These are phyloP conservation scores for Penicillium sclerotigenum DNA, from an alignment of 2,329 filamentous ascomycete species.

Conservation along the genomic window DNA sequence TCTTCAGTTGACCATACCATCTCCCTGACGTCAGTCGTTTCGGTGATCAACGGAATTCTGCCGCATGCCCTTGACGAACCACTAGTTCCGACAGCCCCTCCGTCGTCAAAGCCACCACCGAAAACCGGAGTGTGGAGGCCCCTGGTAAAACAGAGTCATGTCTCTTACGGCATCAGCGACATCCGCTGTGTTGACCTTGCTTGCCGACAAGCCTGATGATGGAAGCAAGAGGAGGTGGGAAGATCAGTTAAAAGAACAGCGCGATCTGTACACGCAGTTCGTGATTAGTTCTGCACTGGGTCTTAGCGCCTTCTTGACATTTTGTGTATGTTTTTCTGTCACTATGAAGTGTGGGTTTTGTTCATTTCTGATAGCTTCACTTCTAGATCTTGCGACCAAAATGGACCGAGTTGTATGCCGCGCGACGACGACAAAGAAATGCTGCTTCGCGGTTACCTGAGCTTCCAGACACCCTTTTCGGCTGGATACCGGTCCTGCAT, in stretches of 20 bases:
- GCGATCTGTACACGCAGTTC: constrained; percentile 45
- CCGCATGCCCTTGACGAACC: constrained; percentile 8
- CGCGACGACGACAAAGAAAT: constrained; percentile 72
- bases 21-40: constrained; percentile 29
- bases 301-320: constrained; percentile 44
- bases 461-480: constrained; percentile 79
- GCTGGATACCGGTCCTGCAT: constrained; percentile 88
- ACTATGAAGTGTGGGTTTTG: neutral
- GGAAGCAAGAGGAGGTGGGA: constrained; percentile 25
- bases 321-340: constrained; percentile 39
- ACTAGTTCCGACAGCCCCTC: constrained; percentile 9
- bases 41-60: neutral
- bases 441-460: constrained; percentile 67
- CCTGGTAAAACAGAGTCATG: constrained; percentile 19
- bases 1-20: neutral
- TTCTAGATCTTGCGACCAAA: constrained; percentile 74
- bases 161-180: constrained; percentile 31
- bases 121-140: neutral
- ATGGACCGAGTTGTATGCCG: constrained; percentile 89
- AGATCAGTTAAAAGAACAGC: constrained; percentile 34
- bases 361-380: constrained; percentile 10
- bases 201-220: constrained; percentile 17
- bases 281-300: constrained; percentile 45
- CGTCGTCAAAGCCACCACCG: constrained; percentile 1
- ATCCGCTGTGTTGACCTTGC: constrained; percentile 21